Evolutionary conservation across 116 monocot species (phyloP), one percentile per base, ranked within the genome.

Genomic region (Cymodocea nodosa): DNA sequence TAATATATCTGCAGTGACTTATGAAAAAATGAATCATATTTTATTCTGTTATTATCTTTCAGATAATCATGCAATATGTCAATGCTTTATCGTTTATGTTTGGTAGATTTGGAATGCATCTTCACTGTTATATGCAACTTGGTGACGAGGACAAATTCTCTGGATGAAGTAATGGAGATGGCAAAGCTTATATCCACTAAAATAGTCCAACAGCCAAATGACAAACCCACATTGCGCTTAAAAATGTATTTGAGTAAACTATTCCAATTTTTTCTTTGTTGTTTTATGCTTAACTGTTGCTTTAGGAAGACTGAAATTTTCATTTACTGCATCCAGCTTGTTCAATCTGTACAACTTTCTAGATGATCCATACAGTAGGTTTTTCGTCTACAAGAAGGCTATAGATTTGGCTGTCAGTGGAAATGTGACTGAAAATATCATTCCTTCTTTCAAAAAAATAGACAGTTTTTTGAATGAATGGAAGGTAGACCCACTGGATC

Each of bases 281-380:
- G 0, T 20, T n/a, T 54, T 17, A 30, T 2, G 37, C 14, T 4
- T 25, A 23, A 51, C 44, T 51, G 49, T 13, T 63, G 22, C 37
- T 40, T 62, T 61, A 52, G 34, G 11, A 51, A 72, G 6, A 51
- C 37, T 80, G 56, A 82, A 35, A 30, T 52, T 19, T 81, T 17
- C 22, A 8, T 49, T 73, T 30, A 52, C 76, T 62, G 17, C 44
- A 44, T 55, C 63, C 86, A 97, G 97, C n/a, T 75, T 97, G 70
- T 91, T 97, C 82, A 86, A 73, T 75, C 72, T 97, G 39, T 97
- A 91, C 79, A 97, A 97, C 49, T 85, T 97, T 39, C 75, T 97
- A 60, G 85, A 85, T 76, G 76, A 88, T 51, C 86, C 91, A 4
- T 83, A 82, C 73, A 81, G 77, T 77, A 87, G 51, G 68, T 87